Base-by-base conservation (phyloP, 768 basidiomycete species). In the Cystofilobasidium bisporidii region DNA sequence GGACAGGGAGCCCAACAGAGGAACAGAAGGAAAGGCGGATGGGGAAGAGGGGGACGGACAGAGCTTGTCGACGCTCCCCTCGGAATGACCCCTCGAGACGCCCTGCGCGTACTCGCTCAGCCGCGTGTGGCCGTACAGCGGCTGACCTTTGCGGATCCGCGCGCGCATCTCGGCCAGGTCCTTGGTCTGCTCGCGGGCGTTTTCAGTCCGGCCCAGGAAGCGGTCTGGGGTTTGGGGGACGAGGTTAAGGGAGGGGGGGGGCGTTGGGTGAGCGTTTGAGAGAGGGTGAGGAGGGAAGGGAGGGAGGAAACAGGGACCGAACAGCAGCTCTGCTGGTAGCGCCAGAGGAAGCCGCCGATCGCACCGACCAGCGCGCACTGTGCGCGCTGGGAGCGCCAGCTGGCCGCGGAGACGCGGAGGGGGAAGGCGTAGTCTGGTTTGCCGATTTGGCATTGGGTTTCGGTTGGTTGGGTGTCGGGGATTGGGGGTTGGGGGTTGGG, bases 21-120 rank as follows among this genome's bases (percentile, higher is more conserved):
- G 33, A 60, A 11, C 6, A 20, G 38, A 20, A 26, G 36, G 59
- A 1, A 26, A 41, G 36, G 59, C n/a, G 38, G 24, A 41, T 18
- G 47, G 22, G 26, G 28, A 32, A 3, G 12, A 18, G 22, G 45
- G 14, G 22, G n/a, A 62, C 61, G 40, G n/a, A 48, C 40, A 32
- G 40, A 48, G 57, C 59, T 50, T 57, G 57, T 56, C 41, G 26
- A 33, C 18, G n/a, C 40, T 36, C n/a, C 57, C 36, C 26, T 30
- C 22, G 10, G 57, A 60, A 15, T 65, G 43, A 41, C 45, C 56
- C 41, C 47, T 47, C 4, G 43, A 11, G 38, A 58, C 65, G 26
- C 30, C 30, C 65, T 65, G 65, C 18, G 36, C 41, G 33, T 65
- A 65, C 6, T 65, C 65, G 57, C 43, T 48, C 57, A 65, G 38